Percentiles rank a stretch among this genome's conserved stretches.
These are phyloP conservation scores for Pyrenula massariospora DNA, from an alignment of 495 filamentous ascomycete species.

Conservation along the genomic window DNA sequence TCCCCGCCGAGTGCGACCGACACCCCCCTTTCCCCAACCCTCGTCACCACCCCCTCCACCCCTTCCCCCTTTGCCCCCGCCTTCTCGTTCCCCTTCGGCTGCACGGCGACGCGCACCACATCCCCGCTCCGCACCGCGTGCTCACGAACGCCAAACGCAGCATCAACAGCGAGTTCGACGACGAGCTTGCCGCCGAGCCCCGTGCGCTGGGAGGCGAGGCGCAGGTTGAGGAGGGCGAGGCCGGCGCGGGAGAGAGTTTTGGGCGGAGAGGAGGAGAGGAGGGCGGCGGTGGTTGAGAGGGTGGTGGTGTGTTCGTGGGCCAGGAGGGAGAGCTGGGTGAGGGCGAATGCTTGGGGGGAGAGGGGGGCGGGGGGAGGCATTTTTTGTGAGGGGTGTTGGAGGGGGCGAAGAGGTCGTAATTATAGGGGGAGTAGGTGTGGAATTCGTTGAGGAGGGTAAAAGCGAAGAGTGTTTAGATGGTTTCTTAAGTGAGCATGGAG, in stretches of 20 bases:
- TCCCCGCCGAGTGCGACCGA: conserved; percentile 59
- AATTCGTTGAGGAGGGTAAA: too few relatives aligned
- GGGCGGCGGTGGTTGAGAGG: conserved; percentile 55
- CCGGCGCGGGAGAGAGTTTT: conserved; percentile 71
- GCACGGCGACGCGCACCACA: conserved; percentile 70
- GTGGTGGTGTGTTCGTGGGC: conserved; percentile 68
- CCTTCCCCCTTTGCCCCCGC: conserved; percentile 56
- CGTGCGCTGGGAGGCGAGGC: conserved; percentile 69
- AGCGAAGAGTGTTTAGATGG: too few relatives aligned
- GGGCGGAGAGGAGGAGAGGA: conserved; percentile 61
- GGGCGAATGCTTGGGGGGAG: conserved; percentile 50
- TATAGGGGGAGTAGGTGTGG: too few relatives aligned
- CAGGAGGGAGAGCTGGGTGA: conserved; percentile 68
- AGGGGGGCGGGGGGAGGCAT: conserved; percentile 58
- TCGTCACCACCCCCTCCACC: conserved; percentile 70
- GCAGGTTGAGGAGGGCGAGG: conserved; percentile 72
- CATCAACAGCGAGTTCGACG: conserved; percentile 66
- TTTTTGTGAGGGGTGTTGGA: too few relatives aligned
- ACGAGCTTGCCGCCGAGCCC: conserved; percentile 83
- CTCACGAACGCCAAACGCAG: conserved; percentile 51
- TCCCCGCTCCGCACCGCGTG: conserved; percentile 84
- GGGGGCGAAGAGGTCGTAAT: too few relatives aligned
- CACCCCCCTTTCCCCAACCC: conserved; percentile 44
- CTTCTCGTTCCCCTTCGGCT: conserved; percentile 62
- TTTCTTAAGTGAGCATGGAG: too few relatives aligned